Percentiles rank a stretch among this genome's conserved stretches.
Conservation (phyloP, 768 basidiomycete species). For the Harrya chromipes region DNA sequence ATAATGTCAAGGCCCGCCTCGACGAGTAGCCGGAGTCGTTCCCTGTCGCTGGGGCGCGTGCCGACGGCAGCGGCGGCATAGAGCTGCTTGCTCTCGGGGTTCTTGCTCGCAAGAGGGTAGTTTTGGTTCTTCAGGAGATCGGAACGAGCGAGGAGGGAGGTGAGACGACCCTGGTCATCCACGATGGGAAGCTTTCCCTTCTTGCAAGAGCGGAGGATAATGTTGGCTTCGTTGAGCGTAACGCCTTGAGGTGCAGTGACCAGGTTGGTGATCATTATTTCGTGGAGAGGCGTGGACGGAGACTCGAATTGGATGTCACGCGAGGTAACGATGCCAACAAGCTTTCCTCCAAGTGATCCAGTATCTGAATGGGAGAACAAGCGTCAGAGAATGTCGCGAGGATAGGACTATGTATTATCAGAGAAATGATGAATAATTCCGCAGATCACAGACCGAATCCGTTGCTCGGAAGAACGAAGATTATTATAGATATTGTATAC, state of each 20-base stretch:
- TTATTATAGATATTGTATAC: constrained; percentile 48
- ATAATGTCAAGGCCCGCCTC: constrained; percentile 96
- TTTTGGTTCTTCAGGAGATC: constrained; percentile 97
- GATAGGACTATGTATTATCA: constrained; percentile 9
- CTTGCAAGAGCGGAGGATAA: constrained; percentile 91
- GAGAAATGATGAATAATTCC: constrained; percentile 40
- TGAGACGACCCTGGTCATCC: constrained; percentile 60
- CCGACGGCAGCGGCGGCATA: constrained; percentile 96
- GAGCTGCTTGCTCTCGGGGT: constrained; percentile 88
- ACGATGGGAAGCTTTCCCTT: constrained; percentile 96
- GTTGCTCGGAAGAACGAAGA: constrained; percentile 91
- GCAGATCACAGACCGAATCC: constrained; percentile 69
- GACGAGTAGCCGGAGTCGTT: constrained; percentile 79
- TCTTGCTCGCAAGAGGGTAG: constrained; percentile 92
- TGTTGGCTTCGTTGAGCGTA: constrained; percentile 88
- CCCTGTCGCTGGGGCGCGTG: constrained; percentile 84
- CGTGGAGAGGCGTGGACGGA: constrained; percentile 56
- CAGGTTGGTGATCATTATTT: constrained; percentile 88
- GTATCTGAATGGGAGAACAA: constrained; percentile 54
- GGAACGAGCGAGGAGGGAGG: constrained; percentile 89
- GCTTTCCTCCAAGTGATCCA: constrained; percentile 83
- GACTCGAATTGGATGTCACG: constrained; percentile 95
- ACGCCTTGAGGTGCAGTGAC: constrained; percentile 88
- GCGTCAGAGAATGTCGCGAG: constrained; percentile 18
- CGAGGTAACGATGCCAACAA: constrained; percentile 94